A percentile compares a stretch with the other conserved stretches of the same genome.
Evolutionary conservation across 352 stramenopile species (phyloP).

Genomic region (Blastocystis sp.): DNA sequence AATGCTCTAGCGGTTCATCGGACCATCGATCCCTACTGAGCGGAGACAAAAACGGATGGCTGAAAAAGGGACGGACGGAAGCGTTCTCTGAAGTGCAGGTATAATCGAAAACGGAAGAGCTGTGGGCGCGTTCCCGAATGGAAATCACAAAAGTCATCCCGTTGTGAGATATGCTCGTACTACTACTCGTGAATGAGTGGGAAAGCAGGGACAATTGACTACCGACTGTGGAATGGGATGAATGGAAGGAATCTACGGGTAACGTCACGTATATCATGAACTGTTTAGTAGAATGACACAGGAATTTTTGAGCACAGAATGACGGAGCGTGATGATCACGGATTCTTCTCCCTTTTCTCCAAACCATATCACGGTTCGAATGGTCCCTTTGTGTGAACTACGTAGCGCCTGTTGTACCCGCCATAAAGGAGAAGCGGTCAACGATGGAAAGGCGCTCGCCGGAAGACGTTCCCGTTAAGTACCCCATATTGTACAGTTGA

Average conservation of each 20-base stretch:
- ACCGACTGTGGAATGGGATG: not conserved
- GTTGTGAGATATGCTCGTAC: not conserved
- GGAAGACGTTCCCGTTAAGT: not conserved
- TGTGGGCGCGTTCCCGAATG: not conserved
- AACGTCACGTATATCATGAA: not conserved
- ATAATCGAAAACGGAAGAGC: conserved; percentile 40
- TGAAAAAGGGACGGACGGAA: conserved; percentile 6
- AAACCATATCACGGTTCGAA: conserved; percentile 16
- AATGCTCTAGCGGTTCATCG: not conserved
- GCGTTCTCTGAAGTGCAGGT: not conserved
- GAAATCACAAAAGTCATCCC: not conserved
- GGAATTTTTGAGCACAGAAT: conserved; percentile 27
- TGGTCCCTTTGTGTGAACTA: not conserved
- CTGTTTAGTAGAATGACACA: conserved; percentile 53
- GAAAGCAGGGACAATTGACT: not conserved
- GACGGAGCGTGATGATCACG: conserved; percentile 30
- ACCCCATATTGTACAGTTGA: not conserved
- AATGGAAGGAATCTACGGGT: conserved; percentile 23
- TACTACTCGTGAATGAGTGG: not conserved
- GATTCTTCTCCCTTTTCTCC: not conserved
- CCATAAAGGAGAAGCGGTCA: conserved; percentile 1
- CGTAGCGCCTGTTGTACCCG: not conserved
- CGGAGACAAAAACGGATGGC: not conserved
- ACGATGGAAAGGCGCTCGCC: not conserved
- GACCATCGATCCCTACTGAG: not conserved